Evolutionary conservation across 2,329 filamentous ascomycete species (phyloP), one percentile per base, ranked within the genome.

Genomic region (Exophiala alcalophila): DNA sequence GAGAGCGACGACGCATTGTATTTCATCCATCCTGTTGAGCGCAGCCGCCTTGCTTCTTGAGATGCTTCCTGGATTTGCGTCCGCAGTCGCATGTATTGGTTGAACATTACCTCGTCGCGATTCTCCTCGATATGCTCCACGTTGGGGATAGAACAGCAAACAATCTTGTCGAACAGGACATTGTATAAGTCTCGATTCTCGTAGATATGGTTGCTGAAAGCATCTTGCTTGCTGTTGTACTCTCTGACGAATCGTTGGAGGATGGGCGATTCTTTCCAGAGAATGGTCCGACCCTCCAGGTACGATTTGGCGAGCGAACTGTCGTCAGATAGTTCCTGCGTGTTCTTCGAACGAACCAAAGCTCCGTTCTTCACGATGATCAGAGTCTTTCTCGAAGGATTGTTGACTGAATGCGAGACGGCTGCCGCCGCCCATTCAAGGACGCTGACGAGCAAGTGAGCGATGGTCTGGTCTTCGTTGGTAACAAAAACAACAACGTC

Each of bases 401-500:
- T 30, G n/a, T 40, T 40, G 18, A 40, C 36, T 2, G 36, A 40
- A 24, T 40, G 36, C 14, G 31, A 11, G 10, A 40, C 27, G 8
- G 36, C 36, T 4, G 36, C 20, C 9, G 36, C 36, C 8, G 36
- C 36, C 36, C 36, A 40, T 23, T 40, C 36, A 12, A 40, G 36
- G 9, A 28, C 36, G 8, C 28, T 40, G 12, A 31, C 26, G 10
- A 40, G 36, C 15, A 40, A 14, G 9, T 21, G 9, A 8, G 27
- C 31, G 36, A 40, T 40, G 27, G 24, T 40, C 19, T 40, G 36
- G 12, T 40, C 36, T 20, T 40, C 36, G 27, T 40, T 40, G 27
- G 36, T 40, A 9, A 40, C 36, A 23, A 40, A 40, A 14, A 40
- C 36, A 6, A 40, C 36, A 11, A 40, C 36, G 11, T 40, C 36